phyloP scores from a whole-genome alignment of 2,329 filamentous ascomycete species.

The Trichoderma asperellum region DNA sequence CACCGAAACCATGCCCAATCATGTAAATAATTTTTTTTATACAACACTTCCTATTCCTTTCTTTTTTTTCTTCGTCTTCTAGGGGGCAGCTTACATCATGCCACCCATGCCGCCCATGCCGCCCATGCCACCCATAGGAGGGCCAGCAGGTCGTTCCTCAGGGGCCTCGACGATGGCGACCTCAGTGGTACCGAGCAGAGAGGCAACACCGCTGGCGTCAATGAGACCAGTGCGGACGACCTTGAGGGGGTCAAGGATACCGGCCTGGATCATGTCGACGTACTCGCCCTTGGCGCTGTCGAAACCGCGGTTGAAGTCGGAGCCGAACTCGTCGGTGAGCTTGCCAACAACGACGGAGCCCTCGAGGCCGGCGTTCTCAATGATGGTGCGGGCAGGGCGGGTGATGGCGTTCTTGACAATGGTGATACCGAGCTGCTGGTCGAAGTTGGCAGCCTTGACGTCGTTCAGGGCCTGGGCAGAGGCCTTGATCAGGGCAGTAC shows the following conservation, averaged over 20 bases:
- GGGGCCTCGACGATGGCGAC: constrained; percentile 95
- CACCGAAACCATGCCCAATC: constrained; percentile 53
- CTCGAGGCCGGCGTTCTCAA: constrained; percentile 96
- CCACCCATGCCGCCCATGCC: constrained; percentile 64
- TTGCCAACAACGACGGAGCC: constrained; percentile 97
- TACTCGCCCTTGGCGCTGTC: constrained; percentile 97
- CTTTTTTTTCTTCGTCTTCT: constrained; percentile 35
- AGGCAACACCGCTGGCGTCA: constrained; percentile 94
- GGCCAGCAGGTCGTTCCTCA: constrained; percentile 76
- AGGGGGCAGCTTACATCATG: constrained; percentile 58
- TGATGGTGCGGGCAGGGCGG: constrained; percentile 88
- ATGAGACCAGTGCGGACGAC: constrained; percentile 95
- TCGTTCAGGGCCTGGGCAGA: constrained; percentile 82
- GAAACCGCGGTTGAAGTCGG: constrained; percentile 97
- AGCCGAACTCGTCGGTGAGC: constrained; percentile 89
- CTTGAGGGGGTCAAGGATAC: constrained; percentile 99
- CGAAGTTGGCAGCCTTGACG: constrained; percentile 92
- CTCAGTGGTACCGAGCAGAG: constrained; percentile 95
- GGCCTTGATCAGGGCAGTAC: constrained; percentile 97
- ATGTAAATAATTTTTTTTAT: constrained; percentile 33
- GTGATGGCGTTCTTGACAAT: constrained; percentile 99
- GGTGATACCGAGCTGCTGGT: constrained; percentile 96
- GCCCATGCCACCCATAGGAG: constrained; percentile 70
- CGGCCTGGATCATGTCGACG: constrained; percentile 95
- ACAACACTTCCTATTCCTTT: constrained; percentile 34